Conservation (phyloP, 2,329 filamentous ascomycete genomes). For the Sporothrix euskadiensis region DNA sequence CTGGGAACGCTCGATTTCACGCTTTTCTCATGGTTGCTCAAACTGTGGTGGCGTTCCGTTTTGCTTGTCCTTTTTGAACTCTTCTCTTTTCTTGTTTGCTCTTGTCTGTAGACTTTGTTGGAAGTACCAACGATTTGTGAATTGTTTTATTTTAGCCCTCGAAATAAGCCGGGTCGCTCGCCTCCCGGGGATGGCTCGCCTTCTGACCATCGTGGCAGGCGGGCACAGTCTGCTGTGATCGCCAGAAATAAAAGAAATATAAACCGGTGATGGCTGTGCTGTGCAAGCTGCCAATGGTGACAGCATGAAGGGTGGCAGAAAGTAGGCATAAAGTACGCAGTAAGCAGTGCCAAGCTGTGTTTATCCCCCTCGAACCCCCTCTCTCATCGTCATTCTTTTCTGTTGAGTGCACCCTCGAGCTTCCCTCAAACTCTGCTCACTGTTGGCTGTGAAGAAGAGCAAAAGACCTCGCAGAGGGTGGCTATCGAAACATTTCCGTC, state of each 20-base stretch:
- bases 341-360: conserved; percentile 5
- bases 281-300: background rate
- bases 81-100: background rate
- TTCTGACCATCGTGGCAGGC: background rate
- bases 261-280: background rate
- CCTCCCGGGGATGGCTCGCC: background rate
- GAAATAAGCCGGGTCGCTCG: background rate
- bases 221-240: background rate
- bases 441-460: background rate
- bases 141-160: background rate
- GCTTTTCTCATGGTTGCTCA: background rate
- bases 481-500: background rate
- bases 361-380: background rate
- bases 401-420: background rate
- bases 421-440: background rate
- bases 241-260: background rate
- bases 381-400: background rate
- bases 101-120: background rate
- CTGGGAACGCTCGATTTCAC: background rate
- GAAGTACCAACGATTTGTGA: background rate
- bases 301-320: background rate
- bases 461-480: background rate
- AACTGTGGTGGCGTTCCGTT: background rate
- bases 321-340: background rate
- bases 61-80: background rate